Evolutionary conservation across 768 basidiomycete species (phyloP).

Genomic region (Xerocomellus dryophilus): DNA sequence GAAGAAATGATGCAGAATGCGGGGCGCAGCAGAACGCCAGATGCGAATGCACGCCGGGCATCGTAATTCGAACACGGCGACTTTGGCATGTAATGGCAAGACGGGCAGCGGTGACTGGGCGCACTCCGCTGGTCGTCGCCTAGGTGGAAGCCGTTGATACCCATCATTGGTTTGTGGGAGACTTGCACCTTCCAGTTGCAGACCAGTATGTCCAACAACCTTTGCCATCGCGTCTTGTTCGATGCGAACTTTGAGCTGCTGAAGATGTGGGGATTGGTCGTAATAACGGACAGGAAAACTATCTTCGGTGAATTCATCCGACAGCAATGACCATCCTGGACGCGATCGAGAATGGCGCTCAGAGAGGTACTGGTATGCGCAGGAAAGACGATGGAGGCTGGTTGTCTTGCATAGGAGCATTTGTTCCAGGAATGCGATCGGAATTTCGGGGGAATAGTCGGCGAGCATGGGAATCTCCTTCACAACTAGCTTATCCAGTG

Average conservation of each 20-base stretch:
- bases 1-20: slow-evolving; percentile 29
- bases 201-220: slow-evolving; percentile 9
- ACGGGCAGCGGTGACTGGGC: slow-evolving; percentile 39
- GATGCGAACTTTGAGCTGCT: slow-evolving; percentile 27
- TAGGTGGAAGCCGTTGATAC: not conserved
- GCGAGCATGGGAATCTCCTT: slow-evolving; percentile 25
- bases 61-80: slow-evolving; percentile 38
- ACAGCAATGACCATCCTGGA: slow-evolving; percentile 32
- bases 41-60: slow-evolving; percentile 34
- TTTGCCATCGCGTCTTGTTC: slow-evolving; percentile 17
- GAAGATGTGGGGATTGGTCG: slow-evolving; percentile 18
- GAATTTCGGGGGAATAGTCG: slow-evolving; percentile 33
- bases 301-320: slow-evolving; percentile 7
- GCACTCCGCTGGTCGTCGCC: not conserved
- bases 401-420: slow-evolving; percentile 29
- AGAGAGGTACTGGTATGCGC: slow-evolving; percentile 31
- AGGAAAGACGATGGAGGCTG: slow-evolving; percentile 26
- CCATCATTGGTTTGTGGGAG: not conserved
- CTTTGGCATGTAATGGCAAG: slow-evolving; percentile 25
- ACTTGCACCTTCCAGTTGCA: slow-evolving; percentile 5
- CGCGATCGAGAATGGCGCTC: slow-evolving; percentile 24
- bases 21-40: slow-evolving; percentile 39
- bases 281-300: slow-evolving; percentile 39
- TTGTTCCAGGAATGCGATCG: slow-evolving; percentile 12
- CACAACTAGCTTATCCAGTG: slow-evolving; percentile 27